These are phyloP conservation scores for Heterobasidion occidentale DNA, from an alignment of 1,284 basidiomycete genomes.

Conservation along the genomic window DNA sequence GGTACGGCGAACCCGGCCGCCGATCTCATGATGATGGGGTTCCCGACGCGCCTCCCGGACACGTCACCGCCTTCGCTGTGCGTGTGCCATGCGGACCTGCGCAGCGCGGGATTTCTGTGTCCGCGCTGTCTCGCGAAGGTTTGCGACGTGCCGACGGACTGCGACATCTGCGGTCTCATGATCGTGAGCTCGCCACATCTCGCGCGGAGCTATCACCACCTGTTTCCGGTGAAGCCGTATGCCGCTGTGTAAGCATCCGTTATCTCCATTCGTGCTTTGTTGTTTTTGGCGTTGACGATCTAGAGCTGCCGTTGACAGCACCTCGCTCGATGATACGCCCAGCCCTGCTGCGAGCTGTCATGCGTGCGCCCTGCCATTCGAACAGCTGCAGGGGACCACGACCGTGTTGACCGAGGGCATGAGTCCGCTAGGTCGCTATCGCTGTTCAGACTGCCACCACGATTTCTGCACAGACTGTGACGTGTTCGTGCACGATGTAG, in stretches of 20 bases:
- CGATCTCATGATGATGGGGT: slow-evolving; percentile 99
- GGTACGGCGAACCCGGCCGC: slow-evolving; percentile 54
- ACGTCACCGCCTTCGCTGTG: slow-evolving; percentile 81
- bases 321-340: slow-evolving; percentile 28
- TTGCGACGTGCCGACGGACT: slow-evolving; percentile 98
- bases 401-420: slow-evolving; percentile 50
- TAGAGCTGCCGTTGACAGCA: slow-evolving; percentile 20
- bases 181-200: slow-evolving; percentile 97
- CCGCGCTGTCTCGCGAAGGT: slow-evolving; percentile 89
- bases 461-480: slow-evolving; percentile 62
- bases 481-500: slow-evolving; percentile 52
- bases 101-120: slow-evolving; percentile 89
- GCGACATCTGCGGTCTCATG: slow-evolving; percentile 94
- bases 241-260: slow-evolving; percentile 60
- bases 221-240: slow-evolving; percentile 86
- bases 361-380: slow-evolving; percentile 66
- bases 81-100: slow-evolving; percentile 88
- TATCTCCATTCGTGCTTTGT: not conserved
- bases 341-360: slow-evolving; percentile 43
- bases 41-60: slow-evolving; percentile 86
- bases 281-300: slow-evolving; percentile 1
- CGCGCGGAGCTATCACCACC: slow-evolving; percentile 89
- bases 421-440: slow-evolving; percentile 74
- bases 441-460: slow-evolving; percentile 48
- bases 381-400: slow-evolving; percentile 25